Evolutionary conservation across 2,329 filamentous ascomycete genomes (phyloP), one percentile per base, ranked within the genome.

Genomic region (Whalleya microplaca): DNA sequence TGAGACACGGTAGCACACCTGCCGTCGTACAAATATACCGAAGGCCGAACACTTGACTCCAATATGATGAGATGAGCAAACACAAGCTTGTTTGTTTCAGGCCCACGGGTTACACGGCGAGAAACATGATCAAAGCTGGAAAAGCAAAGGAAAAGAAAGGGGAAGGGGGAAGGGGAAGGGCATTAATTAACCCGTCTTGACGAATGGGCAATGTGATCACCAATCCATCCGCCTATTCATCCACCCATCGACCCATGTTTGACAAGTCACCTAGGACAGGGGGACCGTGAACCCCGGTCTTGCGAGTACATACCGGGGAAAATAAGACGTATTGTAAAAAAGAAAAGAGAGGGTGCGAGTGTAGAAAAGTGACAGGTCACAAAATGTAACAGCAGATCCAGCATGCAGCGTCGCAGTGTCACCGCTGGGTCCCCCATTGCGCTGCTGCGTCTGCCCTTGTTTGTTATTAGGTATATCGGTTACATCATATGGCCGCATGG

Each of bases 341-440:
- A 21, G 41, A 55, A 40, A n/a, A 44, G 52, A 59, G 44, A 59
- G 58, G 62, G 62, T 53, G 62, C 59, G 54, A 57, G 48, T 51
- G 49, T 63, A 64, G 49, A 56, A 60, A 61, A 43, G 23, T 63
- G 60, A 64, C 52, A 58, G 27, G 50, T 64, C 58, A 63, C 51
- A 58, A 59, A 51, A 46, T 29, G 41, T 40, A 52, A 49, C 27
- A 40, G 47, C 51, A 20, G 53, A 49, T 51, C 42, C 44, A 42
- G 16, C 48, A 45, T 53, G 44, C 45, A 52, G 27, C 45, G 44
- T 56, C 41, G 53, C 23, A 51, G 41, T 45, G 16, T 43, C 32
- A 44, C 41, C 48, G 40, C 43, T 20, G 20, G 45, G n/a, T 21
- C 29, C 29, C 21, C 21, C 23, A 45, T 23, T 27, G 43, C 43